Conservation (phyloP, 202 grass and related monocot species). For the Hordeum pubiflorum region DNA sequence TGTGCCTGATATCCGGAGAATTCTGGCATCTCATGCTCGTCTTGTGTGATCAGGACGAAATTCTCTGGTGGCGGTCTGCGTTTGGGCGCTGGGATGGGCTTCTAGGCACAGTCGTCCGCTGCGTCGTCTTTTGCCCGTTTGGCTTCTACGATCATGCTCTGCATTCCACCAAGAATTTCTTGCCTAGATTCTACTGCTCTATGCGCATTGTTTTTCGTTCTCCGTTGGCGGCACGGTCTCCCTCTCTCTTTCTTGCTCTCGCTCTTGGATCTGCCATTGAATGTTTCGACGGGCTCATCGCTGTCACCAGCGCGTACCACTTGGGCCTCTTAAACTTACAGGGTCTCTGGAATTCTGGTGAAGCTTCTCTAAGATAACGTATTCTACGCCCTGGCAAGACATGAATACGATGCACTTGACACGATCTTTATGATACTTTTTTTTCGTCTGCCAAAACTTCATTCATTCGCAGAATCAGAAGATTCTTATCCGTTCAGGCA, state of each 20-base stretch:
- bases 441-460: background rate
- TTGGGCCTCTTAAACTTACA: background rate
- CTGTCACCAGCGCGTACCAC: constrained; percentile 16
- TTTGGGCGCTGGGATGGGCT: background rate
- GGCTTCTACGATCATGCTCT: background rate
- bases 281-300: constrained; percentile 13
- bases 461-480: background rate
- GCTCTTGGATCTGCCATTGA: constrained; percentile 21
- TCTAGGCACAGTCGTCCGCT: background rate
- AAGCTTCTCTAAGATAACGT: background rate
- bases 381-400: background rate
- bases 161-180: background rate
- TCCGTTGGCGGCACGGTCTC: background rate
- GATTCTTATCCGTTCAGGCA: background rate
- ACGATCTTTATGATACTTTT: background rate
- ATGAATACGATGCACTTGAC: background rate
- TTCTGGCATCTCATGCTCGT: background rate
- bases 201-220: background rate
- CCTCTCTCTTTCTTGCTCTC: background rate
- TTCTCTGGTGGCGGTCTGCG: background rate
- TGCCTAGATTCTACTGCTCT: background rate
- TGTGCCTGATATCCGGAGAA: background rate
- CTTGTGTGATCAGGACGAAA: background rate
- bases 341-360: background rate
- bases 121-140: background rate